Evolutionary conservation across 345 rosid species (phyloP).

Genomic region (Viola odorata): DNA sequence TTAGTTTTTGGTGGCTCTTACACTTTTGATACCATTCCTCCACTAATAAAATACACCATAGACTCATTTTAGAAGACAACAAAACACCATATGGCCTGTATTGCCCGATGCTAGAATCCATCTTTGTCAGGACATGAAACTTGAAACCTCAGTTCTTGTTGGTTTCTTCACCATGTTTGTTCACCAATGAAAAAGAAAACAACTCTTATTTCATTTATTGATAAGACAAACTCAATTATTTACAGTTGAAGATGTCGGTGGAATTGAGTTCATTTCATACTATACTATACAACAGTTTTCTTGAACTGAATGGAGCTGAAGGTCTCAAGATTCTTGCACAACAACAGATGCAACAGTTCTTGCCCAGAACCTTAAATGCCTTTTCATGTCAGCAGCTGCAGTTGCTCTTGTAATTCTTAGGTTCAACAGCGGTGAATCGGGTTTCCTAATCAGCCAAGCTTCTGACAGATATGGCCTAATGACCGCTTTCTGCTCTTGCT

Average conservation of each 20-base stretch:
- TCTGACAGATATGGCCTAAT: conserved; percentile 63
- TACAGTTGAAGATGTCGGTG: conserved; percentile 10
- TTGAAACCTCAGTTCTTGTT: too few species aligned
- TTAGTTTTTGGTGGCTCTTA: too few species aligned
- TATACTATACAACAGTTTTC: neutral
- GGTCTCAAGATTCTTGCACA: conserved; percentile 32
- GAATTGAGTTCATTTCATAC: neutral
- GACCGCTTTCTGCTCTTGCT: conserved; percentile 15
- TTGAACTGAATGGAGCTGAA: neutral
- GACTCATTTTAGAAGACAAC: too few species aligned
- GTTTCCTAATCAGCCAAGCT: conserved; percentile 55
- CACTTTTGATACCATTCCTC: too few species aligned
- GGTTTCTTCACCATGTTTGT: too few species aligned
- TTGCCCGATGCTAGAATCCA: too few species aligned
- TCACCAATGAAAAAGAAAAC: neutral
- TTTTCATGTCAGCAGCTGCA: conserved; percentile 47
- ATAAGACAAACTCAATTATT: neutral
- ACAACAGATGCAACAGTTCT: conserved; percentile 46
- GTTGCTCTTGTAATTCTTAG: conserved; percentile 31
- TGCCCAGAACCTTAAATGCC: conserved; percentile 57
- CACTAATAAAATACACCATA: too few species aligned
- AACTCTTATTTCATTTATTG: neutral
- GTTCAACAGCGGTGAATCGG: conserved; percentile 47
- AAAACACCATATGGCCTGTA: too few species aligned
- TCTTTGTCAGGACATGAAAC: too few species aligned